phyloP scores from a whole-genome alignment of 371 early-diverging fungal species.

The Choanephora cucurbitarum region DNA sequence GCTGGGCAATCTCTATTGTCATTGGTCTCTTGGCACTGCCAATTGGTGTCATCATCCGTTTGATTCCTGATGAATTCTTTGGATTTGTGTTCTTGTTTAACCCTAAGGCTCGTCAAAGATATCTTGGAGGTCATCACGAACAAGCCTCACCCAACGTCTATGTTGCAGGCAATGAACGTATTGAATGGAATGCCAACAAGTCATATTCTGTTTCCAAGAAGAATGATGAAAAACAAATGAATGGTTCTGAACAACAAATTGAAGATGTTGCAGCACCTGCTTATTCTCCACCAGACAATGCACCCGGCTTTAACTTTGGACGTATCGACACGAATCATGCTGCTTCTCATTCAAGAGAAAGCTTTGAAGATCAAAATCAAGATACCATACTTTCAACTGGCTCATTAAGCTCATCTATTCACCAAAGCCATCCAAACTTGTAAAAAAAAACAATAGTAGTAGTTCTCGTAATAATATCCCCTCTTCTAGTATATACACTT shows the following conservation, averaged over 20 bases:
- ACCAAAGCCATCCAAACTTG: background rate
- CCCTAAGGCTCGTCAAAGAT: slow-evolving; percentile 30
- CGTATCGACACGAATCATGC: too few species aligned
- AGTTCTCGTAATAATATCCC: too few species aligned
- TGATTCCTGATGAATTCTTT: slow-evolving; percentile 59
- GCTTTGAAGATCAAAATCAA: slow-evolving; percentile 31
- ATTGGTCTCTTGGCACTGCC: slow-evolving; percentile 67
- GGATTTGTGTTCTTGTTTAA: slow-evolving; percentile 27
- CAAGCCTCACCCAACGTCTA: slow-evolving; percentile 25
- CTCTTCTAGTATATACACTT: too few species aligned
- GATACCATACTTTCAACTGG: slow-evolving; percentile 29
- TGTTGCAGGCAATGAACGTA: slow-evolving; percentile 35
- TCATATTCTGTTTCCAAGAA: background rate
- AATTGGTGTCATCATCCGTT: slow-evolving; percentile 67
- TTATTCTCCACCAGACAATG: slow-evolving; percentile 3
- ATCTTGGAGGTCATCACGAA: slow-evolving; percentile 21
- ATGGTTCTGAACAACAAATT: background rate
- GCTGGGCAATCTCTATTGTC: slow-evolving; percentile 68
- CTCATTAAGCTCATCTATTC: slow-evolving; percentile 15
- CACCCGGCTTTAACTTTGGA: too few species aligned
- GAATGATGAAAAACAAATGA: background rate
- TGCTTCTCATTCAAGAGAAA: background rate
- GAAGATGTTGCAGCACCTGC: slow-evolving; percentile 14
- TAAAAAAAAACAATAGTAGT: too few species aligned
- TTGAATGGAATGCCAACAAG: slow-evolving; percentile 23